Evolutionary conservation across 163 green algal genomes (phyloP).

Genomic region (Scenedesmus sp.): DNA sequence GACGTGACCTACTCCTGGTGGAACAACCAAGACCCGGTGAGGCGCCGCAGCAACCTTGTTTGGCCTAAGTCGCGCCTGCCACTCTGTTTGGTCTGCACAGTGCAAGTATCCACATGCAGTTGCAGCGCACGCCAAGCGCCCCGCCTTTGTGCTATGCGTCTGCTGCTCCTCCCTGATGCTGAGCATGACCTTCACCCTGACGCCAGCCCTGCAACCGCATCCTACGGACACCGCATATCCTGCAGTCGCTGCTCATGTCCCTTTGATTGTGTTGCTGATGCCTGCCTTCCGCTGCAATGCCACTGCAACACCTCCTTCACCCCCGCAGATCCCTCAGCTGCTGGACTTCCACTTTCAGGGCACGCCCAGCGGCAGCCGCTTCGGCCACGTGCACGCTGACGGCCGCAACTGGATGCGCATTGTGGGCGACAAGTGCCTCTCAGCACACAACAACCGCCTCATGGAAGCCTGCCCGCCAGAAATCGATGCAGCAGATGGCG

Average conservation of each 20-base stretch:
- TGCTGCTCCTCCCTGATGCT: too few relatives aligned
- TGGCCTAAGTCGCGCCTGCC: too few relatives aligned
- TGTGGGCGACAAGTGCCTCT: slow-evolving; percentile 5
- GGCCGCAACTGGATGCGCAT: slow-evolving; percentile 20
- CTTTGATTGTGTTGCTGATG: neutral
- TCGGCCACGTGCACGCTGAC: neutral
- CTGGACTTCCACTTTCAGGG: neutral
- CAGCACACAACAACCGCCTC: neutral
- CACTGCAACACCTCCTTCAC: too few relatives aligned
- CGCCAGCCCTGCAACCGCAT: too few relatives aligned
- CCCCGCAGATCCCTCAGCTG: neutral
- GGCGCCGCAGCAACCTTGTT: neutral
- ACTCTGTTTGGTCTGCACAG: too few relatives aligned
- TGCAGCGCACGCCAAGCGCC: too few relatives aligned
- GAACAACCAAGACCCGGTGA: slow-evolving; percentile 44
- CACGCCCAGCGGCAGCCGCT: too few relatives aligned
- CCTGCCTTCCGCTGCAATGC: neutral
- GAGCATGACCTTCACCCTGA: too few relatives aligned
- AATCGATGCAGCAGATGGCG: slow-evolving; percentile 22
- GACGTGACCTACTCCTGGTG: slow-evolving; percentile 7
- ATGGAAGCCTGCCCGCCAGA: neutral
- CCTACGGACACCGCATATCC: too few relatives aligned
- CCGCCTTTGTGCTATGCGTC: too few relatives aligned
- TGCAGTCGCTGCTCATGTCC: too few relatives aligned
- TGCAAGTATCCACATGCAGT: too few relatives aligned